Percentiles rank a stretch among this genome's conserved stretches.
Evolutionary conservation across 106 monocot genomes (phyloP).

Genomic region (Chionographis japonica): DNA sequence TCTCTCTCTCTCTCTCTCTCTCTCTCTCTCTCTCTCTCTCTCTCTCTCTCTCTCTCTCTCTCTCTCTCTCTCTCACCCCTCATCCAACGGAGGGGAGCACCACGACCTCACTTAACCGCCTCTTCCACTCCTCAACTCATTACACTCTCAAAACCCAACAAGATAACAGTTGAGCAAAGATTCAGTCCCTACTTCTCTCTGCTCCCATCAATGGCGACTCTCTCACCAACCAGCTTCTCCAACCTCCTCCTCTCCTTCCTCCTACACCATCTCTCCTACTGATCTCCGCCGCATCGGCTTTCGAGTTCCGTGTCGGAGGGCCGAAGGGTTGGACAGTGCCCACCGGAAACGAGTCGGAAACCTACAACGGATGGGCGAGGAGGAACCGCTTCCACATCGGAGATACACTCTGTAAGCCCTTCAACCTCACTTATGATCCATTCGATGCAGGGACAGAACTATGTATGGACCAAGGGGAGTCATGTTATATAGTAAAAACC

Average conservation of each 20-base stretch:
- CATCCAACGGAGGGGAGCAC: too few species aligned
- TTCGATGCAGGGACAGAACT: neutral
- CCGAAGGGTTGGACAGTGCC: conserved; percentile 36
- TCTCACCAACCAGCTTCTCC: neutral
- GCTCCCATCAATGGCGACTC: neutral
- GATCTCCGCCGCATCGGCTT: neutral
- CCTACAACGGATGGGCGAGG: conserved; percentile 54
- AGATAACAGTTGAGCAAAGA: too few species aligned
- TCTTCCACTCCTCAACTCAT: too few species aligned
- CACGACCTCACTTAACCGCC: too few species aligned
- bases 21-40: too few species aligned
- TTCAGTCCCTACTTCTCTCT: too few species aligned
- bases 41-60: too few species aligned
- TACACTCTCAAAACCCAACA: too few species aligned
- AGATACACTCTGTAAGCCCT: conserved; percentile 44
- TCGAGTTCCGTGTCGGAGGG: conserved; percentile 57
- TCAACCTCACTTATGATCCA: neutral
- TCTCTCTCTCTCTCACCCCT: too few species aligned
- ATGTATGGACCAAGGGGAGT: neutral
- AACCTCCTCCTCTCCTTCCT: neutral
- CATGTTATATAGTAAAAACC: neutral
- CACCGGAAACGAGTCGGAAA: conserved; percentile 29
- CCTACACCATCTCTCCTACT: neutral
- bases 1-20: too few species aligned
- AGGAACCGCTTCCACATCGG: conserved; percentile 59